phyloP scores from a whole-genome alignment of 116 monocot genomes.

The Papilionanthe hybrid region DNA sequence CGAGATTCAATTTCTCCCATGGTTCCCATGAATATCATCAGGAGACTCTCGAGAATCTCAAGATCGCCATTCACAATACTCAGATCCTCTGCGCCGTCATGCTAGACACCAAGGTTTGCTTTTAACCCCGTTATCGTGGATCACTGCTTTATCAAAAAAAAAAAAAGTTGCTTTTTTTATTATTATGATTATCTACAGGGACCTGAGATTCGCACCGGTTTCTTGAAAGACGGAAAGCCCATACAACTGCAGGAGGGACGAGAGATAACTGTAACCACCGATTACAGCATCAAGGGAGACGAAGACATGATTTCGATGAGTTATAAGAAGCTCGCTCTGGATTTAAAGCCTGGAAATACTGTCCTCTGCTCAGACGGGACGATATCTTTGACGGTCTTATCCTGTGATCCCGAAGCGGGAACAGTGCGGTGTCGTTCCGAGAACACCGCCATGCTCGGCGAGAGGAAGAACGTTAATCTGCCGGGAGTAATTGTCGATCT shows the following conservation, averaged over 20 bases:
- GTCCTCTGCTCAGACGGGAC: constrained; percentile 54
- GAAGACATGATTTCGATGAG: constrained; percentile 45
- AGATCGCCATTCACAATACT: constrained; percentile 72
- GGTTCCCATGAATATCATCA: constrained; percentile 87
- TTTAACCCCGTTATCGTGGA: not conserved
- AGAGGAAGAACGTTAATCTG: constrained; percentile 63
- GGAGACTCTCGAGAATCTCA: constrained; percentile 82
- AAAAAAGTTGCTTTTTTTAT: no score
- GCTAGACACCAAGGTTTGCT: constrained; percentile 85
- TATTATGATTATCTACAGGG: constrained; percentile 16
- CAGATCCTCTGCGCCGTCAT: constrained; percentile 81
- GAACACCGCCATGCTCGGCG: constrained; percentile 42
- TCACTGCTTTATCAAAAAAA: no score
- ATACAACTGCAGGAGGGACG: constrained; percentile 43
- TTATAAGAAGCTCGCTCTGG: constrained; percentile 45
- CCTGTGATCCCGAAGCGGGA: constrained; percentile 35
- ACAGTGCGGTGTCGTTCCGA: constrained; percentile 39
- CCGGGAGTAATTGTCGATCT: constrained; percentile 56
- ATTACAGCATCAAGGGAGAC: constrained; percentile 50
- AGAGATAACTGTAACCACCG: constrained; percentile 45
- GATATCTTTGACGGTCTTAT: constrained; percentile 40
- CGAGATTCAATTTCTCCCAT: constrained; percentile 90
- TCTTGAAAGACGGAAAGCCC: constrained; percentile 54
- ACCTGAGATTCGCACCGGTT: constrained; percentile 56
- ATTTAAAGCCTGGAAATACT: constrained; percentile 37